Evolutionary conservation across 2,329 filamentous ascomycete genomes (phyloP).

Genomic region (Plectosphaerella cucumerina): DNA sequence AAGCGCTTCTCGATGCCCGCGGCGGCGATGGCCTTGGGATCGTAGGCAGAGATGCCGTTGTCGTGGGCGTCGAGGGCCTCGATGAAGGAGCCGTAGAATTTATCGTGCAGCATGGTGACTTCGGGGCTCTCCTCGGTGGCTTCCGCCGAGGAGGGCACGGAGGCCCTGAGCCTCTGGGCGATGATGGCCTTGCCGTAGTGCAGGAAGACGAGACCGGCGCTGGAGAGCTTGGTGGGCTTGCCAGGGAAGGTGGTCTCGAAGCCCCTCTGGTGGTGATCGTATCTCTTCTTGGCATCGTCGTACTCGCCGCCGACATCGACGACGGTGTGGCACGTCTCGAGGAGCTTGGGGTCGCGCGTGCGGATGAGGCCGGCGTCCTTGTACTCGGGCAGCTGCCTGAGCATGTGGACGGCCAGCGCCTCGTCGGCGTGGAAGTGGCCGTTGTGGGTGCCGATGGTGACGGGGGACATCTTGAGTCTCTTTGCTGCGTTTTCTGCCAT

Average conservation of each 20-base stretch:
- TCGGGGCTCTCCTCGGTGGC: constrained; percentile 59
- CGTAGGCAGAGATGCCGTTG: constrained; percentile 86
- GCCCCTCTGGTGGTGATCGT: constrained; percentile 95
- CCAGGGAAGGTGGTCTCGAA: constrained; percentile 83
- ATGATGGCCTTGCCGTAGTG: constrained; percentile 90
- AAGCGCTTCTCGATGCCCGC: constrained; percentile 80
- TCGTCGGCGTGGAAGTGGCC: constrained; percentile 99
- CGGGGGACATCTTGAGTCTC: constrained; percentile 66
- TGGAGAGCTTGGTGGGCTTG: constrained; percentile 83
- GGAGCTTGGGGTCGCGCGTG: constrained; percentile 75
- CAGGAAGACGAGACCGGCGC: constrained; percentile 90
- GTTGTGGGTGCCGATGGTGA: constrained; percentile 86
- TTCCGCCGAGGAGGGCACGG: constrained; percentile 13
- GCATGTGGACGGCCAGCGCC: constrained; percentile 92
- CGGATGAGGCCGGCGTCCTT: constrained; percentile 69
- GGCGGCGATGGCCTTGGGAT: constrained; percentile 62
- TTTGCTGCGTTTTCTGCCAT: constrained; percentile 74
- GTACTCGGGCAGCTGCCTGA: constrained; percentile 84
- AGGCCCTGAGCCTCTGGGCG: constrained; percentile 48
- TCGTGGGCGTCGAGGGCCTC: constrained; percentile 97
- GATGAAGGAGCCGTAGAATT: constrained; percentile 89
- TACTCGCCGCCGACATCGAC: constrained; percentile 98
- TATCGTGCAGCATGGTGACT: constrained; percentile 73
- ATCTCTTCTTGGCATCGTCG: constrained; percentile 70
- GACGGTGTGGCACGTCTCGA: constrained; percentile 85